Conservation (phyloP, 83 land plant species). For the Thuja plicata region DNA sequence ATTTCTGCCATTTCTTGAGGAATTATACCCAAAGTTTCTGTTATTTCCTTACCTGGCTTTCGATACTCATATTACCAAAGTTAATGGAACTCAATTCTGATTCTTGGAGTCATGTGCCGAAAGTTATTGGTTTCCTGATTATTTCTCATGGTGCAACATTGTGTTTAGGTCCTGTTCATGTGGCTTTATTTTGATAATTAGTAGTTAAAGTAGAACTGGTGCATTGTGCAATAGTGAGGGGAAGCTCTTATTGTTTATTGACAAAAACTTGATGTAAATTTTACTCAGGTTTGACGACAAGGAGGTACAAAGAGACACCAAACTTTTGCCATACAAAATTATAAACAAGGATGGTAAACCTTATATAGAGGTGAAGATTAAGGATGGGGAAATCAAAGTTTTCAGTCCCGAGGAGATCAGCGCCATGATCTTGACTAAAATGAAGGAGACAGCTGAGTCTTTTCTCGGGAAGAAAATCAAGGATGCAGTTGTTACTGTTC, state of each 20-base stretch:
- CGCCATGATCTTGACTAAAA: conserved; percentile 67
- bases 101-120: too few species aligned
- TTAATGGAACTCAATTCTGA: too few species aligned
- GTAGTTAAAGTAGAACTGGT: neutral
- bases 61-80: too few species aligned
- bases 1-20: too few species aligned
- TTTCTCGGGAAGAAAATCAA: conserved; percentile 82
- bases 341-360: conserved; percentile 81
- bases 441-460: conserved; percentile 82
- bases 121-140: too few species aligned
- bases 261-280: neutral
- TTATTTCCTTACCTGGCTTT: too few species aligned
- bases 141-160: too few species aligned
- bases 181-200: too few species aligned
- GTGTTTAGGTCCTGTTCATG: too few species aligned
- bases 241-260: neutral
- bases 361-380: conserved; percentile 59
- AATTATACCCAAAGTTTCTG: too few species aligned
- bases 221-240: neutral
- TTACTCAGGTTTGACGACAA: conserved; percentile 58
- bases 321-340: conserved; percentile 65
- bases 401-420: conserved; percentile 79
- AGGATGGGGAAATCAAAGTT: conserved; percentile 66
- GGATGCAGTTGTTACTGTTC: conserved; percentile 90
- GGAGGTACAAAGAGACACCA: conserved; percentile 71